phyloP scores from a whole-genome alignment of 106 monocot genomes.

The Vanilla planifolia region DNA sequence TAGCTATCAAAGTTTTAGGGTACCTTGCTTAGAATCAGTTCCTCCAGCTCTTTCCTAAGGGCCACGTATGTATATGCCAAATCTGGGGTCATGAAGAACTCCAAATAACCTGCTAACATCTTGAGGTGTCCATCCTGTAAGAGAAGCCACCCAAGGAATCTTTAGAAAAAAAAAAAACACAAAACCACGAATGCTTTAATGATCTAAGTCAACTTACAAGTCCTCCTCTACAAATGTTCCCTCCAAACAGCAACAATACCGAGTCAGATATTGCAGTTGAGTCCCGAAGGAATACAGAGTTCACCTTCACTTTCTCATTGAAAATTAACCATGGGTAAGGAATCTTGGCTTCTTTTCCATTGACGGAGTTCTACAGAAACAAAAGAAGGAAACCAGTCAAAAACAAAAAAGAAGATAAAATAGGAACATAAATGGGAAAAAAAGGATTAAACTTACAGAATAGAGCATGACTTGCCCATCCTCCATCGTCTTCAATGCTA shows the following conservation, averaged over 20 bases:
- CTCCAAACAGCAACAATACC: conserved; percentile 82
- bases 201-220: conserved; percentile 41
- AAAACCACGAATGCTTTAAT: not conserved
- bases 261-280: conserved; percentile 94
- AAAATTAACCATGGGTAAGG: conserved; percentile 97
- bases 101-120: conserved; percentile 95
- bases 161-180: not conserved
- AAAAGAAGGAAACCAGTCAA: not conserved
- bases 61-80: conserved; percentile 63
- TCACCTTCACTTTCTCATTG: conserved; percentile 99
- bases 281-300: conserved; percentile 91
- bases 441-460: conserved; percentile 46
- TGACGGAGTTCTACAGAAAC: conserved; percentile 84
- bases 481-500: conserved; percentile 97
- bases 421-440: not conserved
- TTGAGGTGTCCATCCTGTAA: conserved; percentile 93
- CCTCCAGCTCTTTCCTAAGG: conserved; percentile 78
- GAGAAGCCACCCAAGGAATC: conserved; percentile 3
- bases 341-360: conserved; percentile 81
- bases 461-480: conserved; percentile 99
- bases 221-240: conserved; percentile 64
- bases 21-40: conserved; percentile 72
- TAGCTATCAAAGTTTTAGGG: too few species aligned
- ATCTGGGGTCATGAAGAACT: conserved; percentile 93
- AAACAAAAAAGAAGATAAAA: not conserved